phyloP scores from a whole-genome alignment of 352 stramenopile genomes.

The Phytophthora uliginosa region DNA sequence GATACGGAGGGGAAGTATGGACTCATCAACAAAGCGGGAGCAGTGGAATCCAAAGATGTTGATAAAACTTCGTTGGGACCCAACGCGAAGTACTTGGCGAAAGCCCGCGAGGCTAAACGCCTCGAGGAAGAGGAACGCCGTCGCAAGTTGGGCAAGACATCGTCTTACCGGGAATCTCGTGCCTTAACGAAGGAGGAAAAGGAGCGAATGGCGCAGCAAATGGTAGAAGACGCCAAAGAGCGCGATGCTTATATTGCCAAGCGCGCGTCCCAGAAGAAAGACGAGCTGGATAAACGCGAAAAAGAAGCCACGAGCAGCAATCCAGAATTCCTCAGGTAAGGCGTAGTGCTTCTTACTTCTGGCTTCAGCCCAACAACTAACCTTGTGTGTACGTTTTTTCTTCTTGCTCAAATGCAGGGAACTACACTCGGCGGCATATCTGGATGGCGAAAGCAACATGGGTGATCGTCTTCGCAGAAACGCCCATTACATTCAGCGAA shows the following conservation, averaged over 20 bases:
- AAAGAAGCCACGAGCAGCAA: constrained; percentile 56
- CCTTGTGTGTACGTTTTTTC: neutral
- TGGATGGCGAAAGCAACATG: constrained; percentile 72
- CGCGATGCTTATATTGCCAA: constrained; percentile 74
- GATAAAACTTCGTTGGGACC: constrained; percentile 84
- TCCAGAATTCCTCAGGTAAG: constrained; percentile 83
- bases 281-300: constrained; percentile 67
- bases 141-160: constrained; percentile 64
- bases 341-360: neutral
- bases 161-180: constrained; percentile 22
- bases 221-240: constrained; percentile 80
- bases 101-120: constrained; percentile 74
- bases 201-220: constrained; percentile 63
- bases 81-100: constrained; percentile 79
- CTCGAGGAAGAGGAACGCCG: constrained; percentile 78
- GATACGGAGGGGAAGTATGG: constrained; percentile 65
- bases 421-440: constrained; percentile 81
- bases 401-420: constrained; percentile 39
- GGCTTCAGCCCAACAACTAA: neutral
- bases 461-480: constrained; percentile 82
- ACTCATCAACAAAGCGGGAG: constrained; percentile 64
- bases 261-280: constrained; percentile 57
- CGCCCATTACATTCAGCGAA: constrained; percentile 88
- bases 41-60: constrained; percentile 76
- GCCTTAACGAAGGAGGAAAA: constrained; percentile 73